A percentile compares a stretch with the other conserved stretches of the same genome.
Evolutionary conservation across 495 filamentous ascomycete species (phyloP).

Genomic region (Darksidea phi): DNA sequence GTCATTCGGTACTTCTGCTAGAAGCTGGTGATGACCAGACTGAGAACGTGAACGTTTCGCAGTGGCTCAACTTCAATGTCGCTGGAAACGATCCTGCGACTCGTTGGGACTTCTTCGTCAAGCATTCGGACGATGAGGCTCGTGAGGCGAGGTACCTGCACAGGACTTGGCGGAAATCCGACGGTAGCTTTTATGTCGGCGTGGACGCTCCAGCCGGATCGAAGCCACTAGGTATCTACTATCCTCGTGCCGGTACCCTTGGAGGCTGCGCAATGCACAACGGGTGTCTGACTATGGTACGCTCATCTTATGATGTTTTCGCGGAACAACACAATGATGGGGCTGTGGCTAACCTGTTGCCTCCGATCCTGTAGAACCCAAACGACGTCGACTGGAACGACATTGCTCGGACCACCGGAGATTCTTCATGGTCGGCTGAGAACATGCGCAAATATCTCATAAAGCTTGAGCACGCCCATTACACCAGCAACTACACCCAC

Average conservation of each 20-base stretch:
- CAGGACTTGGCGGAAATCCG: conserved; percentile 27
- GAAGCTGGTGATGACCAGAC: conserved; percentile 37
- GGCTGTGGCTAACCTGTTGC: background rate
- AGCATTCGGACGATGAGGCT: conserved; percentile 29
- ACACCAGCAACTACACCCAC: conserved; percentile 24
- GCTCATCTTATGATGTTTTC: no score
- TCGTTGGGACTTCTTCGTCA: conserved; percentile 38
- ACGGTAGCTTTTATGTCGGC: conserved; percentile 35
- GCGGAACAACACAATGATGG: no score
- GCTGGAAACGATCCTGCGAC: conserved; percentile 29
- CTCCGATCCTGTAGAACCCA: conserved; percentile 33
- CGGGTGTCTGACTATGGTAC: conserved; percentile 45
- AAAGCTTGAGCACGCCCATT: conserved; percentile 26
- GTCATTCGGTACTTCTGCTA: conserved; percentile 29
- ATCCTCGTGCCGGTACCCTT: conserved; percentile 51
- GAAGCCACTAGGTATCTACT: conserved; percentile 47
- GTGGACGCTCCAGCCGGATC: conserved; percentile 47
- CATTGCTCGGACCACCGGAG: conserved; percentile 52
- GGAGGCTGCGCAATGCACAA: conserved; percentile 56
- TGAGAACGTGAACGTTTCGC: conserved; percentile 28
- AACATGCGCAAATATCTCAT: conserved; percentile 50
- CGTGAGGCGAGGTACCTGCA: conserved; percentile 26
- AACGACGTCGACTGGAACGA: conserved; percentile 47
- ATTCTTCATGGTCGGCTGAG: conserved; percentile 47
- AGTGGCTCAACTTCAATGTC: conserved; percentile 15